Evolutionary conservation across 148 eudicot species (phyloP).

Genomic region (Limonium bicolor): DNA sequence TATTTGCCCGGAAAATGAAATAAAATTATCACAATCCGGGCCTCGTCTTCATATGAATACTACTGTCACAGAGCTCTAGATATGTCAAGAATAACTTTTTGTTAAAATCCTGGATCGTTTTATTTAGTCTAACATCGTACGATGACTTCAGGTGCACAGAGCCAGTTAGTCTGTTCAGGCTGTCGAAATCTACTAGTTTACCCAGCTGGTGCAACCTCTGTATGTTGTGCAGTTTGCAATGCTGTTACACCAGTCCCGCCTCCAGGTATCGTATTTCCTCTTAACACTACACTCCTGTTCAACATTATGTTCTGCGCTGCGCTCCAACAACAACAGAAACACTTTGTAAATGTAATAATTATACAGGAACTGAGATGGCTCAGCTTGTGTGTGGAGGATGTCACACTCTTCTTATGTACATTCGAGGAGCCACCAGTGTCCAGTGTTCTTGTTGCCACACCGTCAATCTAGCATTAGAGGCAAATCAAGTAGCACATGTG

Average conservation of each 20-base stretch:
- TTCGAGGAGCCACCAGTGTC: constrained; percentile 83
- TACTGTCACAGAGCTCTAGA: too few relatives aligned
- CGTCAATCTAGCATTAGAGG: constrained; percentile 64
- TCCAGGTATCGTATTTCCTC: constrained; percentile 66
- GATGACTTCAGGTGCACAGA: constrained; percentile 48
- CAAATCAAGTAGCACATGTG: constrained; percentile 91
- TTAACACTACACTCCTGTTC: too few relatives aligned
- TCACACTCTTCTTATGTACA: constrained; percentile 78
- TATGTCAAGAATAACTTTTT: too few relatives aligned
- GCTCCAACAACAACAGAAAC: too few relatives aligned
- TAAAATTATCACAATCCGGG: too few relatives aligned
- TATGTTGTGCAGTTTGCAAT: constrained; percentile 86
- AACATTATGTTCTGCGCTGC: too few relatives aligned
- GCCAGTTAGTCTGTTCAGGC: constrained; percentile 73
- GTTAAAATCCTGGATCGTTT: not conserved
- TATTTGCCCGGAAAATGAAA: too few relatives aligned
- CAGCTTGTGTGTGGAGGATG: constrained; percentile 87
- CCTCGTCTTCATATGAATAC: too few relatives aligned
- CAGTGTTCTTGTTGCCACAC: constrained; percentile 92
- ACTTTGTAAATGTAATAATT: too few relatives aligned
- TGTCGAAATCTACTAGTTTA: constrained; percentile 68
- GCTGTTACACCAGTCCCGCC: constrained; percentile 72
- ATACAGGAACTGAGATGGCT: constrained; percentile 78
- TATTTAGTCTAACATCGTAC: not conserved
- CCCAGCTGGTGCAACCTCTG: constrained; percentile 78